Conservation (phyloP, 2,329 filamentous ascomycete species). For the Aspergillus fischeri region DNA sequence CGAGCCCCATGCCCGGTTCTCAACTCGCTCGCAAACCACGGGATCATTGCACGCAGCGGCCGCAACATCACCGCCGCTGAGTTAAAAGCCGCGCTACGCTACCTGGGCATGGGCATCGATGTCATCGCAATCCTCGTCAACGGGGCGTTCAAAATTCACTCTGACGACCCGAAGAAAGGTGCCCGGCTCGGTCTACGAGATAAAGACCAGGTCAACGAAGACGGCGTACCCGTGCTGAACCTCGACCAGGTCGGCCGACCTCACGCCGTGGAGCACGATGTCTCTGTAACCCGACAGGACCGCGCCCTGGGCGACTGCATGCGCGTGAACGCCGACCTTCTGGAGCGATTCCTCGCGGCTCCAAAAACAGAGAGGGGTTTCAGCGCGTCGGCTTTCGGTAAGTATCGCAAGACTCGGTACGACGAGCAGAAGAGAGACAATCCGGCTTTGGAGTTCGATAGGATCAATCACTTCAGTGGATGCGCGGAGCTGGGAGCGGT, state of each 20-base stretch:
- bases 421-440: conserved; percentile 7
- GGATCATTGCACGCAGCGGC: conserved; percentile 11
- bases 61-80: conserved; percentile 10
- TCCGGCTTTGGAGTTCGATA: conserved; percentile 3
- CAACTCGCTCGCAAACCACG: conserved; percentile 17
- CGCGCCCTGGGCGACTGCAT: conserved; percentile 13
- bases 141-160: conserved; percentile 10
- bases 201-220: conserved; percentile 5
- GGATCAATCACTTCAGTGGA: conserved; percentile 5
- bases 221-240: conserved; percentile 6
- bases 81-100: conserved; percentile 7
- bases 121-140: conserved; percentile 2
- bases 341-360: conserved; percentile 1
- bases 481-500: conserved; percentile 10
- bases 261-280: conserved; percentile 14
- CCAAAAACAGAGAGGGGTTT: background rate
- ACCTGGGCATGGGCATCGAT: conserved; percentile 8
- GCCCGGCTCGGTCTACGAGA: conserved; percentile 12
- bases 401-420: conserved; percentile 8
- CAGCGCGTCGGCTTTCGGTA: conserved; percentile 3
- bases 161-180: conserved; percentile 5
- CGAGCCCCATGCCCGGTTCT: conserved; percentile 13
- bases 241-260: conserved; percentile 14
- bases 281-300: conserved; percentile 14
- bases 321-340: conserved; percentile 1